A percentile compares a stretch with the other conserved stretches of the same genome.
phyloP scores from a whole-genome alignment of 2,329 filamentous ascomycete genomes.

The Alternaria viburni region DNA sequence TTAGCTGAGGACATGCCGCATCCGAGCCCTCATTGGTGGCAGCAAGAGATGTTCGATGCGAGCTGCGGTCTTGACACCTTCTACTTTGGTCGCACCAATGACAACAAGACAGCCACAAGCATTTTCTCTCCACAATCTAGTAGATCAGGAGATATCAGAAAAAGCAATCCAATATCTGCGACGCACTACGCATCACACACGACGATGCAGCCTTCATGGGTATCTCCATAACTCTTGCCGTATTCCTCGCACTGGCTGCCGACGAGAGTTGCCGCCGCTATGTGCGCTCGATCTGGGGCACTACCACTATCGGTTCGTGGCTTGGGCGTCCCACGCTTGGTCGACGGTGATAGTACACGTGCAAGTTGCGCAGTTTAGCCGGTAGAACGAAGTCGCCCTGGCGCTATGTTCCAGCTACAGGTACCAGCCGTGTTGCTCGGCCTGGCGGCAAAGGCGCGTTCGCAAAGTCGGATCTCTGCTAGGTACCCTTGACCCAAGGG shows the following conservation, averaged over 20 bases:
- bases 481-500: constrained; percentile 5
- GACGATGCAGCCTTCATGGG: background rate
- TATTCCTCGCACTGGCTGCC: background rate
- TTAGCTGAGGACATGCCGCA: constrained; percentile 3
- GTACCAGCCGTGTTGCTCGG: constrained; percentile 17
- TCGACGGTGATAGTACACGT: constrained; percentile 29
- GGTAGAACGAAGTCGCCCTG: constrained; percentile 12
- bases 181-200: background rate
- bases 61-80: constrained; percentile 18
- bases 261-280: background rate
- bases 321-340: constrained; percentile 17
- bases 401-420: constrained; percentile 4
- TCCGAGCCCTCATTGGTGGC: constrained; percentile 15
- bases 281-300: background rate
- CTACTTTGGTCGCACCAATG: constrained; percentile 17
- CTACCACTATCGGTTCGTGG: constrained; percentile 9
- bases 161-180: constrained; percentile 1
- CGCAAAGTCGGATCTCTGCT: background rate
- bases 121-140: background rate
- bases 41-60: constrained; percentile 8
- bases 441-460: constrained; percentile 23
- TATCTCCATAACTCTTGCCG: background rate
- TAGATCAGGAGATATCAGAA: constrained; percentile 3
- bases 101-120: background rate
- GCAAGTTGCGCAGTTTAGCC: constrained; percentile 26